Evolutionary conservation across 2,329 filamentous ascomycete species (phyloP).

Genomic region (Venturia carpophila): DNA sequence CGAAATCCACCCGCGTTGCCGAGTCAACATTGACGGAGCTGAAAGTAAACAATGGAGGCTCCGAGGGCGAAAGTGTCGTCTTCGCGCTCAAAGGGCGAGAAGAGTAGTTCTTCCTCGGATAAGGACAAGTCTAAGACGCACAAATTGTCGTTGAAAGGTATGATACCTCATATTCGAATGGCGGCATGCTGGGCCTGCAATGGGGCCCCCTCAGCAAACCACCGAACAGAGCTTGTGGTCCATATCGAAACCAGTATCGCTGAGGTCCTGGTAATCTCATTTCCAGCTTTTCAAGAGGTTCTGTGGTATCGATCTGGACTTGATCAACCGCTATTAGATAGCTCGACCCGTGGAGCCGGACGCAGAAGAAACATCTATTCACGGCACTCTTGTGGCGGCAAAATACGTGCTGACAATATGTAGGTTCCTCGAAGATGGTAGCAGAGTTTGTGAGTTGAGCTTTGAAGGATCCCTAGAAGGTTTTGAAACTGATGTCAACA

Average conservation of each 20-base stretch:
- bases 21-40: slow-evolving; percentile 12
- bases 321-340: no score
- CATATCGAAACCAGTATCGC: no score
- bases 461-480: slow-evolving; percentile 1
- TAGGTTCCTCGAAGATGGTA: slow-evolving; percentile 73
- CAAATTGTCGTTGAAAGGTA: slow-evolving; percentile 83
- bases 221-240: no score
- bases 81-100: slow-evolving; percentile 14
- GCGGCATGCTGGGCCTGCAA: no score
- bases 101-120: slow-evolving; percentile 33
- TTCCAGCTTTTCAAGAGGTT: no score
- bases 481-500: slow-evolving; percentile 30
- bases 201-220: no score
- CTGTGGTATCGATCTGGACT: no score
- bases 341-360: no score
- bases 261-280: no score
- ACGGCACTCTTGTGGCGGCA: not conserved
- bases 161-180: slow-evolving; percentile 22
- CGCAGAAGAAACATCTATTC: no score
- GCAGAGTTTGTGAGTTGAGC: slow-evolving; percentile 75
- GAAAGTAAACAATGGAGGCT: slow-evolving; percentile 19
- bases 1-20: slow-evolving; percentile 14
- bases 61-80: slow-evolving; percentile 16
- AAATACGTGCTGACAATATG: slow-evolving; percentile 8
- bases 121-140: slow-evolving; percentile 78